phyloP scores from a whole-genome alignment of 148 eudicot species.

The Spergularia bocconei region DNA sequence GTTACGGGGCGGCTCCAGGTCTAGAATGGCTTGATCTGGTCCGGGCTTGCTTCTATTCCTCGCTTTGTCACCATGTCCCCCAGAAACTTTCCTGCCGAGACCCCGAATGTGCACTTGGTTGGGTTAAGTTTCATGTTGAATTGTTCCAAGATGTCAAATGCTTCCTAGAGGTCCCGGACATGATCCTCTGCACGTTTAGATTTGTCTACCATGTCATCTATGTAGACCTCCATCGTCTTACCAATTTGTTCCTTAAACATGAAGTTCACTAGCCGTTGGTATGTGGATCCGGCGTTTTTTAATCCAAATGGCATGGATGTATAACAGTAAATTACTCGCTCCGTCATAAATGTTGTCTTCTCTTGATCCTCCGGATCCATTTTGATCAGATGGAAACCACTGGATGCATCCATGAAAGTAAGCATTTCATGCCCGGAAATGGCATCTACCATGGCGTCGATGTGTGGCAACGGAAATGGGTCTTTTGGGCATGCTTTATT shows the following conservation, averaged over 20 bases:
- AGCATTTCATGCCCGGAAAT: not conserved
- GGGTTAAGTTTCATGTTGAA: not conserved
- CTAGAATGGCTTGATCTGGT: not conserved
- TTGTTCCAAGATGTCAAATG: not conserved
- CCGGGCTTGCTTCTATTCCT: not conserved
- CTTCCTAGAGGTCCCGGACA: not conserved
- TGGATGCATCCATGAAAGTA: not conserved
- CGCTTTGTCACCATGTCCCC: not conserved
- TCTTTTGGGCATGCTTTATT: too few species aligned
- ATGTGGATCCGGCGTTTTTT: not conserved
- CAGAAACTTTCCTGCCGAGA: not conserved
- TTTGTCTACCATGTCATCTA: not conserved
- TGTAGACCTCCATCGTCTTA: not conserved
- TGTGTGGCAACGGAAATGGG: not conserved
- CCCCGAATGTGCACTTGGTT: not conserved
- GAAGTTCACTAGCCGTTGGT: not conserved
- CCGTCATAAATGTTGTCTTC: not conserved
- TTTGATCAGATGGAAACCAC: not conserved
- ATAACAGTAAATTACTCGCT: not conserved
- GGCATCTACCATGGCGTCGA: not conserved
- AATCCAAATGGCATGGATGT: not conserved
- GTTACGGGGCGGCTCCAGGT: not conserved
- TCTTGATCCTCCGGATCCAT: not conserved
- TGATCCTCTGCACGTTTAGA: not conserved
- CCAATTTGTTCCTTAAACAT: not conserved